Conservation (phyloP, 2,329 filamentous ascomycete genomes). For the Arthrobotrys entomopaga region DNA sequence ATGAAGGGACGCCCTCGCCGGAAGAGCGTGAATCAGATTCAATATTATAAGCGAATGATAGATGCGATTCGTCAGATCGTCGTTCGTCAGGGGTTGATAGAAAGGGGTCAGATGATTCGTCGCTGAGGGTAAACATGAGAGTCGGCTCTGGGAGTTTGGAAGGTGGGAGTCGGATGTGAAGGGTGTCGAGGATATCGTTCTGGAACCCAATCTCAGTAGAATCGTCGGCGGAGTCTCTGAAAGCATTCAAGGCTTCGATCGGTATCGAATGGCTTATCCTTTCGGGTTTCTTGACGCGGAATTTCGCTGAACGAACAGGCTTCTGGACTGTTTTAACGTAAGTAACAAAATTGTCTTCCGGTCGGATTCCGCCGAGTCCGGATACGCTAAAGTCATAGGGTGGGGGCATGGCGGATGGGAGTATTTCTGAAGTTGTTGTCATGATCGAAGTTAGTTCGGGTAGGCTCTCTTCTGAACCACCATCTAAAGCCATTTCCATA, state of each 20-base stretch:
- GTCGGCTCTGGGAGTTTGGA: constrained; percentile 41
- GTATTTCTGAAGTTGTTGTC: constrained; percentile 28
- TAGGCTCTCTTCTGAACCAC: constrained; percentile 63
- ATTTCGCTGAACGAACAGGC: constrained; percentile 31
- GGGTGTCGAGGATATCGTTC: constrained; percentile 21
- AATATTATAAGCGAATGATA: constrained; percentile 51
- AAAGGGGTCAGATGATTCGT: constrained; percentile 39
- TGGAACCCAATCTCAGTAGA: constrained; percentile 24
- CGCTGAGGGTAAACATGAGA: constrained; percentile 36
- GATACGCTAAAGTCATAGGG: constrained; percentile 67
- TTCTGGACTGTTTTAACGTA: constrained; percentile 63
- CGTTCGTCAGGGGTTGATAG: constrained; percentile 38
- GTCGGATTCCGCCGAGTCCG: constrained; percentile 70
- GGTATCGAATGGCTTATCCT: constrained; percentile 25
- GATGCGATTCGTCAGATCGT: constrained; percentile 40
- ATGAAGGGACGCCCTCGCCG: constrained; percentile 44
- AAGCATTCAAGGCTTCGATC: constrained; percentile 33
- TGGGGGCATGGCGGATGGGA: constrained; percentile 53
- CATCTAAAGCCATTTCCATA: constrained; percentile 63
- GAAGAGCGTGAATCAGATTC: constrained; percentile 48
- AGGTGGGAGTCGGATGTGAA: constrained; percentile 23
- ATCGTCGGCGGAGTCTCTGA: constrained; percentile 39
- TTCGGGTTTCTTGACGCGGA: constrained; percentile 14
- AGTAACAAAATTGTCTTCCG: constrained; percentile 73
- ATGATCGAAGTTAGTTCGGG: constrained; percentile 25